phyloP scores from a whole-genome alignment of 2,329 filamentous ascomycete species.

The Diaporthe australafricana region DNA sequence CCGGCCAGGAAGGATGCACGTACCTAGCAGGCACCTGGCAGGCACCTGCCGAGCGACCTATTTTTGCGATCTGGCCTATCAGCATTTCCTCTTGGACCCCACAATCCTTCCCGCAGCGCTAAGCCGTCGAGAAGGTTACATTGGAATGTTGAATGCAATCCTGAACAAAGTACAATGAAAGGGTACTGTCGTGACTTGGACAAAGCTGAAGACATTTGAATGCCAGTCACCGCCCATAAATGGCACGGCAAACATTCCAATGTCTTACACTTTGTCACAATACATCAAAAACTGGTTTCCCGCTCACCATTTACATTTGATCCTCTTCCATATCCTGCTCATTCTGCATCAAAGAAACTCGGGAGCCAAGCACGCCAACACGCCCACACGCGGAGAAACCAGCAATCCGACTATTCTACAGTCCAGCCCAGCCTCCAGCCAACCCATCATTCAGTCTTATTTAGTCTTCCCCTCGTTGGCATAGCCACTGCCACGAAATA shows the following conservation, averaged over 20 bases:
- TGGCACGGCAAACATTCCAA: neutral
- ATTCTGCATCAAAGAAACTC: neutral
- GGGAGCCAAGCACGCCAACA: slow-evolving; percentile 13
- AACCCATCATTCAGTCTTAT: neutral
- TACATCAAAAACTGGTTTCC: neutral
- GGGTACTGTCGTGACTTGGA: neutral
- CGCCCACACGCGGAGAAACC: slow-evolving; percentile 11
- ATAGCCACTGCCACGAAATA: neutral
- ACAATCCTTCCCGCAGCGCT: slow-evolving; percentile 24
- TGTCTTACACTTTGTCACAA: slow-evolving; percentile 2
- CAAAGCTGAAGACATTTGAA: slow-evolving; percentile 20
- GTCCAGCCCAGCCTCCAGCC: slow-evolving; percentile 5
- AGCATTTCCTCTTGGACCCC: slow-evolving; percentile 14
- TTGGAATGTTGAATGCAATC: slow-evolving; percentile 14
- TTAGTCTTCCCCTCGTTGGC: neutral
- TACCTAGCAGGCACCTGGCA: neutral
- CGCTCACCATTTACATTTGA: neutral
- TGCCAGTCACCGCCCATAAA: slow-evolving; percentile 2
- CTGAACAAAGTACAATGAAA: neutral
- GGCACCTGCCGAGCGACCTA: slow-evolving; percentile 15
- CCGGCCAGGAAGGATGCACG: slow-evolving; percentile 10
- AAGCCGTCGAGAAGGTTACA: slow-evolving; percentile 19
- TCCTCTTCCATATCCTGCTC: neutral
- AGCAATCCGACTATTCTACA: neutral
- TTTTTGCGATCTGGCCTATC: slow-evolving; percentile 19